A percentile compares a stretch with the other conserved stretches of the same genome.
phyloP scores from a whole-genome alignment of 257 asterid genomes.

The Echium plantagineum region DNA sequence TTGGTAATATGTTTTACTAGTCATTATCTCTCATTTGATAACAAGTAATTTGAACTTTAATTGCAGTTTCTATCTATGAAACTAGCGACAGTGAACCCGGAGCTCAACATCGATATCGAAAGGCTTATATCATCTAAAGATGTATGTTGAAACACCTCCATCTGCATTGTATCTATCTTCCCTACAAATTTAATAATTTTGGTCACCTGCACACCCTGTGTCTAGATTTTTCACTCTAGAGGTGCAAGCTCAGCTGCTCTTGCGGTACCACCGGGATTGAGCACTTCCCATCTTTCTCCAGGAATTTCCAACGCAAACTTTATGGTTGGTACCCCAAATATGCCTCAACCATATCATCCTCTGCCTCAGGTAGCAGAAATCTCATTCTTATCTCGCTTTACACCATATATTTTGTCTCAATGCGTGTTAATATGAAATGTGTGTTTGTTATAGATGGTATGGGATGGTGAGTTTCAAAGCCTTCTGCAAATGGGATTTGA shows the following conservation, averaged over 20 bases:
- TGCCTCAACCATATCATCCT: constrained; percentile 38
- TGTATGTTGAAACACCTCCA: constrained; percentile 30
- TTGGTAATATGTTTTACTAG: too few species aligned
- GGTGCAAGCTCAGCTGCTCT: constrained; percentile 32
- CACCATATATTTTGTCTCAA: not conserved
- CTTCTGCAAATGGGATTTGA: constrained; percentile 63
- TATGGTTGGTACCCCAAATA: constrained; percentile 20
- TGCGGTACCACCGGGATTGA: constrained; percentile 42
- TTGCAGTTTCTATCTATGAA: constrained; percentile 86
- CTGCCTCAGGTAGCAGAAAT: constrained; percentile 46
- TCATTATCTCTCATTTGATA: constrained; percentile 4
- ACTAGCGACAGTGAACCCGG: constrained; percentile 83
- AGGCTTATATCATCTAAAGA: constrained; percentile 50
- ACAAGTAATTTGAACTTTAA: constrained; percentile 7
- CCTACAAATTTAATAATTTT: constrained; percentile 3
- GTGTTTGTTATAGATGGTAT: constrained; percentile 34
- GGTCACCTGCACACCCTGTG: not conserved
- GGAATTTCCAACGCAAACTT: constrained; percentile 44
- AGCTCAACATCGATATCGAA: constrained; percentile 53
- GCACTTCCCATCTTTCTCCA: constrained; percentile 39
- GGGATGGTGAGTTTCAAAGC: constrained; percentile 43
- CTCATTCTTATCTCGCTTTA: constrained; percentile 7
- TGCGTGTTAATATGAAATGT: not conserved
- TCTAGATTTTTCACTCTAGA: constrained; percentile 53
- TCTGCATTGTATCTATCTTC: not conserved